Percentiles rank a stretch among this genome's conserved stretches.
phyloP scores from a whole-genome alignment of 257 asterid genomes.

The Catharanthus roseus region DNA sequence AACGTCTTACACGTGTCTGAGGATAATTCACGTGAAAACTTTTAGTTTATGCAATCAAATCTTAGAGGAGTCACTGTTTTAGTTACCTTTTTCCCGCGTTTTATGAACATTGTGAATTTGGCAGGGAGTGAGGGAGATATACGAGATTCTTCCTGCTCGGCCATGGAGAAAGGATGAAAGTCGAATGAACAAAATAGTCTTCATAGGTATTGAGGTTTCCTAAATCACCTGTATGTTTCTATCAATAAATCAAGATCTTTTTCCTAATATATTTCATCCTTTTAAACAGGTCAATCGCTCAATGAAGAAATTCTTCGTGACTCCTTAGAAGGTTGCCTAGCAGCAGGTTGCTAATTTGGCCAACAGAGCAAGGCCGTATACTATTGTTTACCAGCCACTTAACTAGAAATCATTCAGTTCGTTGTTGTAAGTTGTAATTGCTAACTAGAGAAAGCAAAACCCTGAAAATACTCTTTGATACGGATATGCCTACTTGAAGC shows the following conservation, averaged over 20 bases:
- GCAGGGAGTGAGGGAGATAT: slow-evolving; percentile 93
- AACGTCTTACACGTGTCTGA: neutral
- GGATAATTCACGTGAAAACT: neutral
- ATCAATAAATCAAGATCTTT: neutral
- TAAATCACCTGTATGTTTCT: neutral
- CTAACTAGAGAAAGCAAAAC: no score
- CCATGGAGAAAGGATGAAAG: slow-evolving; percentile 65
- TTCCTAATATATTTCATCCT: neutral
- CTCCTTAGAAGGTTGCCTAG: slow-evolving; percentile 47
- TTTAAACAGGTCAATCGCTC: slow-evolving; percentile 59
- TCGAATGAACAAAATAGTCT: slow-evolving; percentile 67
- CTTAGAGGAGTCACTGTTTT: neutral
- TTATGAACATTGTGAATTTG: slow-evolving; percentile 5
- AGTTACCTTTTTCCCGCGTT: neutral
- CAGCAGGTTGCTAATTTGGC: neutral
- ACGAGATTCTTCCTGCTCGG: slow-evolving; percentile 83
- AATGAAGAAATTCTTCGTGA: slow-evolving; percentile 55
- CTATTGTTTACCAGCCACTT: neutral
- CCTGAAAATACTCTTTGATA: no score
- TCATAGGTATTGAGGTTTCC: slow-evolving; percentile 52
- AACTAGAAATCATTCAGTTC: no score
- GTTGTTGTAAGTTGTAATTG: no score
- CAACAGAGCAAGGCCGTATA: neutral
- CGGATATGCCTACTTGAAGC: no score
- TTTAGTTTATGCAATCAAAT: neutral